These are phyloP conservation scores for Filosporella fistucella DNA, from an alignment of 495 filamentous ascomycete species.

Conservation along the genomic window DNA sequence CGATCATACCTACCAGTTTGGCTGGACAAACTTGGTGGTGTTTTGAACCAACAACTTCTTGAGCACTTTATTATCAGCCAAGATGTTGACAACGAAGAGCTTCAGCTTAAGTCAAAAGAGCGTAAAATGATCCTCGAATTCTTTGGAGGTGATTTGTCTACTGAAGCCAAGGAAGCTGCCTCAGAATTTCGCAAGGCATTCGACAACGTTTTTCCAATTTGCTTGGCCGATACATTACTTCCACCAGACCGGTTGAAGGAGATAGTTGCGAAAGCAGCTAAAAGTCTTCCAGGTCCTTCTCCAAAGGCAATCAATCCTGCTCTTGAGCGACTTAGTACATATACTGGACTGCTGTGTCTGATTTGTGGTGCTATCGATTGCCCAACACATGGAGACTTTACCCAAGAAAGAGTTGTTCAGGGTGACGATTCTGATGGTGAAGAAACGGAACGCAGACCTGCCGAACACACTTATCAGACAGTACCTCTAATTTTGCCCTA, in stretches of 20 bases:
- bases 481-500: neutral
- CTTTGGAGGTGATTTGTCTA: neutral
- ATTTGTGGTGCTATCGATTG: slow-evolving; percentile 20
- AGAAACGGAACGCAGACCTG: neutral
- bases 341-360: slow-evolving; percentile 15
- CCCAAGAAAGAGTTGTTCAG: neutral
- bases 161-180: neutral
- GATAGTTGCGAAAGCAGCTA: slow-evolving; percentile 5
- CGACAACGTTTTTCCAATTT: slow-evolving; percentile 6
- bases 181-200: slow-evolving; percentile 12
- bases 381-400: slow-evolving; percentile 21
- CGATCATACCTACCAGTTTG: slow-evolving; percentile 12
- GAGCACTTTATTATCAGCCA: slow-evolving; percentile 8
- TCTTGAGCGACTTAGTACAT: slow-evolving; percentile 15
- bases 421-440: slow-evolving; percentile 7
- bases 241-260: slow-evolving; percentile 15
- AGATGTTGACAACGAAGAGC: neutral
- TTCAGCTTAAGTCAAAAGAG: neutral
- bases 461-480: no score
- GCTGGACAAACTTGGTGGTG: slow-evolving; percentile 16
- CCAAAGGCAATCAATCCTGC: neutral
- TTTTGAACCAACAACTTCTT: slow-evolving; percentile 5
- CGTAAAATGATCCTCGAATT: neutral
- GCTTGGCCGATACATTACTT: slow-evolving; percentile 10
- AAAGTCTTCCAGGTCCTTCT: neutral